These are phyloP conservation scores for Trypanosoma avium DNA, from an alignment of 208 protist species.

Conservation along the genomic window DNA sequence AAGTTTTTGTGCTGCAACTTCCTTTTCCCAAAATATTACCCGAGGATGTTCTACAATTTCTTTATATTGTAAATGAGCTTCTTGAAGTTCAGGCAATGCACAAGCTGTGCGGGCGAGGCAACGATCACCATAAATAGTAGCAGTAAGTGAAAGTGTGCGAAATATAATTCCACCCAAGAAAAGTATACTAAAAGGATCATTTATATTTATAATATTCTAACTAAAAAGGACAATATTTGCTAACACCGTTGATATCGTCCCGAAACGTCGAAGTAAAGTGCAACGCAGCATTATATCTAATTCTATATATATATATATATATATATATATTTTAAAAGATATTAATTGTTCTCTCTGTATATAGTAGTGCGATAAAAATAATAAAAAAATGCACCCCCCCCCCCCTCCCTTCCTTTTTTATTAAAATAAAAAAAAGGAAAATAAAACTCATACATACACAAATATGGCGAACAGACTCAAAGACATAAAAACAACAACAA, in stretches of 20 bases:
- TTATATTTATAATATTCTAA: slow-evolving; percentile 33
- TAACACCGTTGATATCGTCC: slow-evolving; percentile 55
- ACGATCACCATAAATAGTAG: slow-evolving; percentile 79
- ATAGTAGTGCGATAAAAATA: background rate
- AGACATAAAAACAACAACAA: too few relatives aligned
- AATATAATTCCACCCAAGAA: slow-evolving; percentile 55
- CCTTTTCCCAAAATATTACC: slow-evolving; percentile 82
- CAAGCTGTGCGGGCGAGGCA: slow-evolving; percentile 58
- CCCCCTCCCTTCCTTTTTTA: too few relatives aligned
- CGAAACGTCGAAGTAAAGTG: slow-evolving; percentile 40
- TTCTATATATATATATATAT: background rate
- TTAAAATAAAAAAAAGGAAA: too few relatives aligned
- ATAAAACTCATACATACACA: too few relatives aligned
- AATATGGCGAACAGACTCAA: too few relatives aligned
- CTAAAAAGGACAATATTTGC: slow-evolving; percentile 54
- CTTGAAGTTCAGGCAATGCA: slow-evolving; percentile 75
- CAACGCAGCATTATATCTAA: slow-evolving; percentile 27
- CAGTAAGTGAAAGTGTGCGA: slow-evolving; percentile 47
- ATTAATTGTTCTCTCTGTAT: background rate
- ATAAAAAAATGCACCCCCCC: too few relatives aligned
- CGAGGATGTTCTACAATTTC: slow-evolving; percentile 67
- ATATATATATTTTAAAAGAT: background rate
- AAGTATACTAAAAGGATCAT: slow-evolving; percentile 52
- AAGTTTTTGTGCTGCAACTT: slow-evolving; percentile 77
- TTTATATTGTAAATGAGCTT: slow-evolving; percentile 58